phyloP scores from a whole-genome alignment of 768 basidiomycete genomes.

The Harrya chromipes region DNA sequence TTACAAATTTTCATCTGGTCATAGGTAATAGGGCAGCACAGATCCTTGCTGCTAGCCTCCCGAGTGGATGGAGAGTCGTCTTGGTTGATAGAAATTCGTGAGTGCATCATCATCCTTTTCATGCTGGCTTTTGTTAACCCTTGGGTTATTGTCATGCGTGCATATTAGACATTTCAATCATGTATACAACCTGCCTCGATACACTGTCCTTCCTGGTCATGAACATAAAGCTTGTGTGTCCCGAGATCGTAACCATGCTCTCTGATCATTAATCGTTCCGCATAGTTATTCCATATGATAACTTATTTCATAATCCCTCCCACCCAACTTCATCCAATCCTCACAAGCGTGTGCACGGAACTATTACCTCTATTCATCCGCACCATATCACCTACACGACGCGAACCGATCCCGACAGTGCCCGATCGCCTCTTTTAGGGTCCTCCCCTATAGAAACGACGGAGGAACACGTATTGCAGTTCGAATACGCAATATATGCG shows the following conservation, averaged over 20 bases:
- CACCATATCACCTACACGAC: slow-evolving; percentile 35
- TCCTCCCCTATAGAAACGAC: neutral
- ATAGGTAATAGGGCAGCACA: slow-evolving; percentile 50
- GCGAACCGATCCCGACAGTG: neutral
- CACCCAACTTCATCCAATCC: slow-evolving; percentile 4
- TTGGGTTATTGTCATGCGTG: no score
- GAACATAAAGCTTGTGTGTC: slow-evolving; percentile 63
- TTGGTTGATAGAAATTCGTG: slow-evolving; percentile 61
- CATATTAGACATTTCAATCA: slow-evolving; percentile 46
- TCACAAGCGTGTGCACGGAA: slow-evolving; percentile 43
- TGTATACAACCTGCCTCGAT: slow-evolving; percentile 57
- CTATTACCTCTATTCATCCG: slow-evolving; percentile 38
- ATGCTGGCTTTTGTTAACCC: neutral
- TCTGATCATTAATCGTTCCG: neutral
- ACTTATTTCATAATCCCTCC: slow-evolving; percentile 38
- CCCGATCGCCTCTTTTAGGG: neutral
- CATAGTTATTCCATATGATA: slow-evolving; percentile 53
- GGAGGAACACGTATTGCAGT: slow-evolving; percentile 33
- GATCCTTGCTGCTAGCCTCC: slow-evolving; percentile 46
- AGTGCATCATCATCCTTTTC: slow-evolving; percentile 20
- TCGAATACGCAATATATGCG: slow-evolving; percentile 59
- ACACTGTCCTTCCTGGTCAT: slow-evolving; percentile 55
- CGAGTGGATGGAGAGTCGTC: slow-evolving; percentile 51
- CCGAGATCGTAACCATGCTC: no score
- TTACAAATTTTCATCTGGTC: neutral